phyloP scores from a whole-genome alignment of 352 stramenopile genomes.

The Salisapilia sapeloensis region DNA sequence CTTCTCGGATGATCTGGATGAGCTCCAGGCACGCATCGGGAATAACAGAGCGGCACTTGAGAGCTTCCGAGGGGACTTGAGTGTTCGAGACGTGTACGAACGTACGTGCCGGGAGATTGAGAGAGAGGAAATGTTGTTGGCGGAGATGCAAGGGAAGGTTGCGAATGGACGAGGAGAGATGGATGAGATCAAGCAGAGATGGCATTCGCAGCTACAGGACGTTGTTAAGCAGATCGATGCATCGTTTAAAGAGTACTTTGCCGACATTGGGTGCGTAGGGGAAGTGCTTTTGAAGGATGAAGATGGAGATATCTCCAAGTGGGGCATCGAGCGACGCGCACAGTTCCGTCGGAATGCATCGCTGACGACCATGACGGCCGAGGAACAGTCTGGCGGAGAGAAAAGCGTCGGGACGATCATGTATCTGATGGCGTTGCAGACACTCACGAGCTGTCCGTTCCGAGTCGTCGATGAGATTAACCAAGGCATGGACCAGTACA shows the following conservation, averaged over 20 bases:
- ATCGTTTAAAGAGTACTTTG: conserved; percentile 75
- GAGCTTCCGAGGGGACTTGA: conserved; percentile 65
- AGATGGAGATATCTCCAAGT: conserved; percentile 74
- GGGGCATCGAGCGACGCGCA: conserved; percentile 68
- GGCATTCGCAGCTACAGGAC: conserved; percentile 43
- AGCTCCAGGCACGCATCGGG: conserved; percentile 58
- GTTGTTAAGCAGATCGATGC: conserved; percentile 66
- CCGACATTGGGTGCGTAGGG: conserved; percentile 72
- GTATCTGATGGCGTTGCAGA: conserved; percentile 83
- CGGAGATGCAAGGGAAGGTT: conserved; percentile 41
- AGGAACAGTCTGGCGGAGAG: conserved; percentile 78
- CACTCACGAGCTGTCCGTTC: conserved; percentile 74
- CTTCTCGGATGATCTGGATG: conserved; percentile 60
- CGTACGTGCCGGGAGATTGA: conserved; percentile 44
- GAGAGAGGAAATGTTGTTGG: conserved; percentile 33
- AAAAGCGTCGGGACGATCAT: conserved; percentile 85
- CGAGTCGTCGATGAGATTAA: conserved; percentile 83
- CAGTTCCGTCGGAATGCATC: conserved; percentile 79
- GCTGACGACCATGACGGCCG: conserved; percentile 67
- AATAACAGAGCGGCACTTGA: conserved; percentile 72
- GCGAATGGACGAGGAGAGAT: conserved; percentile 45
- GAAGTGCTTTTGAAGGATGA: conserved; percentile 68
- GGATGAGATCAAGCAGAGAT: conserved; percentile 58
- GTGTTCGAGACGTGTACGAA: conserved; percentile 56
- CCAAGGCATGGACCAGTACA: conserved; percentile 83